Evolutionary conservation across 2,329 filamentous ascomycete species (phyloP), one percentile per base, ranked within the genome.

Genomic region (Furcasterigmium furcatum): DNA sequence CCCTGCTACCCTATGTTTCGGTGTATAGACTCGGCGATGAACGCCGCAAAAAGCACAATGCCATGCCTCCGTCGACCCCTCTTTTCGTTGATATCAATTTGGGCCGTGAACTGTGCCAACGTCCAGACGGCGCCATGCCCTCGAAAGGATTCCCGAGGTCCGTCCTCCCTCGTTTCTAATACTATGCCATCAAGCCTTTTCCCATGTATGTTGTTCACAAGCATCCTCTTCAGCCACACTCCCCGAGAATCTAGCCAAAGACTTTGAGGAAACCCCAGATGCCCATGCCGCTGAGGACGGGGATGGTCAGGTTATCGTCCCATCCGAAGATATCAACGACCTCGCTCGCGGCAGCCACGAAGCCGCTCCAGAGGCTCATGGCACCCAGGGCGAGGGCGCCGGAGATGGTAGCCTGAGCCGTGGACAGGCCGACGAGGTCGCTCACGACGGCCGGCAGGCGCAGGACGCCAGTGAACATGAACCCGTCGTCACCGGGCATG

Each of bases 241-340:
- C n/a, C n/a, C n/a, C n/a, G n/a, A n/a, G n/a, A n/a, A 10, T 36
- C 63, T 72, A 82, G 44, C 85, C 85, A 74, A 96, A 96, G 41
- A 91, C 65, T 70, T 88, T 95, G 57, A 97, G 76, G 64, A 99
- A 96, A 0, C 86, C 87, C 85, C 88, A 96, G 50, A 99, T 83
- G 7, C 91, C 91, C 38, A 90, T 68, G 20, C 91, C 91, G 61
- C 90, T 96, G 41, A 99, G 74, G 21, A 95, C 83, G 3, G 94
- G 94, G 65, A 99, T 99, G 41, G 92, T 97, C 57, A 99, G 73
- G 67, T 99, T 99, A 69, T 99, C 94, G 60, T 99, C 94, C 87
- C 90, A 91, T 40, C 91, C 89, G 63, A 91, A 96, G 1, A 97
- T 60, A 68, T 99, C 91, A 38, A 96, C 77, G 14, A 92, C 87